Evolutionary conservation across 2,329 filamentous ascomycete species (phyloP).

Genomic region (Curvularia eragrostidis): DNA sequence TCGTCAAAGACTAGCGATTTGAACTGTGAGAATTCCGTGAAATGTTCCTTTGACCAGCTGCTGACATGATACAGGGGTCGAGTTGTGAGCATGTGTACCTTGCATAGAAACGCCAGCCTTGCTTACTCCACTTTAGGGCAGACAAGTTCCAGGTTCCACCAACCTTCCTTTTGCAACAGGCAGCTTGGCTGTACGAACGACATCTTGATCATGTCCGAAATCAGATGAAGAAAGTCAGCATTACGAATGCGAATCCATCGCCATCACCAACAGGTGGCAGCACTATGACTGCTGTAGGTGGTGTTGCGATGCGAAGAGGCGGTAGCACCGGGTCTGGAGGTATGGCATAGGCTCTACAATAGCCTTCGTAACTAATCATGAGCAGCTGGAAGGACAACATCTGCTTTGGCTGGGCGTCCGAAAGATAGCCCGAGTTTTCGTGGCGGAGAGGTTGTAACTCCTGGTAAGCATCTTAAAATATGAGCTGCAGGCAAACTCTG

Average conservation of each 20-base stretch:
- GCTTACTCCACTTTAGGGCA: slow-evolving; percentile 56
- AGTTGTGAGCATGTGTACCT: slow-evolving; percentile 64
- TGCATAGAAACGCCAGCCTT: not conserved
- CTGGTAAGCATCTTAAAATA: slow-evolving; percentile 41
- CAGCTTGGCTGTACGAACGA: slow-evolving; percentile 89
- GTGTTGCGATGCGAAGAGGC: slow-evolving; percentile 59
- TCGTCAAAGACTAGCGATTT: slow-evolving; percentile 80
- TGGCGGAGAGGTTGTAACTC: slow-evolving; percentile 55
- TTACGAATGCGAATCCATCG: slow-evolving; percentile 65
- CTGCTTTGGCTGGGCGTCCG: slow-evolving; percentile 63
- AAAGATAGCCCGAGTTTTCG: slow-evolving; percentile 63
- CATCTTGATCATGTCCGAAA: slow-evolving; percentile 89
- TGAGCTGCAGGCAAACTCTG: not conserved
- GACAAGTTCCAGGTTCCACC: slow-evolving; percentile 82
- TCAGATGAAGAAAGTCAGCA: slow-evolving; percentile 80
- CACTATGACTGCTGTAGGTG: slow-evolving; percentile 50
- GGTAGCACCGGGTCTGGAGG: slow-evolving; percentile 56
- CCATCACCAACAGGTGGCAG: slow-evolving; percentile 46
- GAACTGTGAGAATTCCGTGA: slow-evolving; percentile 69
- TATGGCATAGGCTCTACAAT: slow-evolving; percentile 15
- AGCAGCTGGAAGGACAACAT: slow-evolving; percentile 55
- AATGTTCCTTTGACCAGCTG: too few species aligned
- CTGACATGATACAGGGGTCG: slow-evolving; percentile 65
- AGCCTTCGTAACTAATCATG: slow-evolving; percentile 6
- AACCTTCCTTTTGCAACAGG: slow-evolving; percentile 89